These are phyloP conservation scores for Casuarina glauca DNA, from an alignment of 306 rosid species.

Conservation along the genomic window DNA sequence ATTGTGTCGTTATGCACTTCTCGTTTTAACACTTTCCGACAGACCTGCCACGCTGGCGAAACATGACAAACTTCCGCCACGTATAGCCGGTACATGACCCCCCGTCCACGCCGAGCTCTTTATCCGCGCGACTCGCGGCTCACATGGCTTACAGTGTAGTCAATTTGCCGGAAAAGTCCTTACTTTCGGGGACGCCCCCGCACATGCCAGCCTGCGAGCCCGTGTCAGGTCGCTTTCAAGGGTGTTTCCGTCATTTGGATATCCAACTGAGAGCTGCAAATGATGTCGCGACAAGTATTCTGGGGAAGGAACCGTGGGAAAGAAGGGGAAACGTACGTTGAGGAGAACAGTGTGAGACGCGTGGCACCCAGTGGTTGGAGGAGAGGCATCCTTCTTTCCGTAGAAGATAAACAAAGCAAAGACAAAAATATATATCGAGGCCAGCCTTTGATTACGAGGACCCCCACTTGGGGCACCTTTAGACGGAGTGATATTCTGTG, in stretches of 20 bases:
- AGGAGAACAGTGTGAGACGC: slow-evolving; percentile 50
- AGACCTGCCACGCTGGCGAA: slow-evolving; percentile 35
- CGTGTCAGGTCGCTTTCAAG: neutral
- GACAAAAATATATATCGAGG: slow-evolving; percentile 17
- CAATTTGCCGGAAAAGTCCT: slow-evolving; percentile 19
- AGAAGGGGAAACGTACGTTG: slow-evolving; percentile 56
- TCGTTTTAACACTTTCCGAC: slow-evolving; percentile 22
- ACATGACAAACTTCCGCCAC: slow-evolving; percentile 17
- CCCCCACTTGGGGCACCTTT: slow-evolving; percentile 33
- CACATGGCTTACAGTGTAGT: slow-evolving; percentile 13
- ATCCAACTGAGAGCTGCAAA: slow-evolving; percentile 34
- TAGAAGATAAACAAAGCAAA: slow-evolving; percentile 55
- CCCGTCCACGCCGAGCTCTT: slow-evolving; percentile 21
- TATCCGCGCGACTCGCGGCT: slow-evolving; percentile 12
- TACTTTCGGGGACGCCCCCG: neutral
- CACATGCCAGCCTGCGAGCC: neutral
- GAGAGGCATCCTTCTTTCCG: slow-evolving; percentile 40
- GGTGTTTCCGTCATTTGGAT: slow-evolving; percentile 29
- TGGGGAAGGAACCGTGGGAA: slow-evolving; percentile 53
- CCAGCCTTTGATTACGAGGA: slow-evolving; percentile 22
- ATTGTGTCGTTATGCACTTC: neutral
- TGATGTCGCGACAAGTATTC: slow-evolving; percentile 71
- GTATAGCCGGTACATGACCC: slow-evolving; percentile 30
- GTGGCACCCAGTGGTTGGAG: slow-evolving; percentile 59
- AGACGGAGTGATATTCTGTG: slow-evolving; percentile 20